Base-by-base conservation (phyloP, 257 asterid species). In the Thymus quinquecostatus region DNA sequence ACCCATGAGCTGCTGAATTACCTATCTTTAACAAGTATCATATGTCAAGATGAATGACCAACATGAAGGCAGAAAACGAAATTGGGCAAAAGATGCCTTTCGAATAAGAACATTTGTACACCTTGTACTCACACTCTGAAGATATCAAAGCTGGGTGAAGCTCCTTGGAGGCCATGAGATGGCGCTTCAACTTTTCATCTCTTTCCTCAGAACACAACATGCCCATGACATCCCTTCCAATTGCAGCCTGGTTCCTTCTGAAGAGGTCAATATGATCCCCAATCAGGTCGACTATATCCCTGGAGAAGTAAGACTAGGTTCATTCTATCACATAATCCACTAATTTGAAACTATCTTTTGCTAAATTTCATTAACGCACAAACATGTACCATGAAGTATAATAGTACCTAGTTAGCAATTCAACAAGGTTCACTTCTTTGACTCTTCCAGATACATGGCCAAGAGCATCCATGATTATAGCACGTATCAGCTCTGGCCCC, bases 111-210 rank as follows among this genome's bases (percentile, higher is more conserved):
- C 82, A 78, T 83, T 85, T 85, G 70, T 85, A 84, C 87, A 92
- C 98, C 98, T 92, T 92, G 92, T 92, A 90, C 96, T 92, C 98
- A 87, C 91, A 77, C 85, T 90, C 97, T 55, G 97, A 67, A 76
- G 96, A 90, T 83, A 88, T 77, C 85, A 92, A 77, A 76, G 98
- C 98, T 68, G 98, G 98, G 72, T 92, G 98, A 75, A 88, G 97
- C 82, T 90, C 92, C 86, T 90, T 86, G 70, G 96, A 80, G 74
- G 82, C 79, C 78, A 92, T 71, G 64, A 90, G 87, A 75, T 92
- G 90, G 73, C 79, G 89, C 79, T 90, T 92, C 86, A 92, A 82
- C 81, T 92, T 87, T 71, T 90, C 96, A 70, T 92, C 98, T 78
- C 97, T 80, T 86, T 90, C 96, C 79, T 92, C 92, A 14, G 95